phyloP scores from a whole-genome alignment of 2,329 filamentous ascomycete species.

The Fusarium sp. region DNA sequence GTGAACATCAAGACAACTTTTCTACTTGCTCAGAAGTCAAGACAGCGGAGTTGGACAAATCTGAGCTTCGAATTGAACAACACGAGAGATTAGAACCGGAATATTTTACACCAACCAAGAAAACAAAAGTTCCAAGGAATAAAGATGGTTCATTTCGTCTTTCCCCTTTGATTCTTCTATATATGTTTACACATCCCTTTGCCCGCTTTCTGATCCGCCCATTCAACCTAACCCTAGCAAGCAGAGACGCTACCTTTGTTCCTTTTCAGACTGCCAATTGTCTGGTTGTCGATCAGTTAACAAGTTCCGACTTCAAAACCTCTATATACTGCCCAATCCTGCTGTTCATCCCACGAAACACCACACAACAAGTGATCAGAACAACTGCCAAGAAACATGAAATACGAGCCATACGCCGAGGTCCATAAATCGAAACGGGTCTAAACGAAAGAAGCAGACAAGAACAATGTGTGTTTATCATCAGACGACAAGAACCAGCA shows the following conservation, averaged over 20 bases:
- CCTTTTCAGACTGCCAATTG: conserved; percentile 6
- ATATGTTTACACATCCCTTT: conserved; percentile 5
- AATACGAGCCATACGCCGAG: conserved; percentile 4
- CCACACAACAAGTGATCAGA: not conserved
- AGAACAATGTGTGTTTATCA: conserved; percentile 15
- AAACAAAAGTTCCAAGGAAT: not conserved
- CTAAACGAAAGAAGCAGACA: conserved; percentile 15
- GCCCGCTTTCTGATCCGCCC: conserved; percentile 4
- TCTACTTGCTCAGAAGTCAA: not conserved
- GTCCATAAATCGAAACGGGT: not conserved
- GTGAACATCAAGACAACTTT: too few relatives aligned
- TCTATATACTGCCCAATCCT: conserved; percentile 12
- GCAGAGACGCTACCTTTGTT: conserved; percentile 9
- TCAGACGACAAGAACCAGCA: conserved; percentile 14
- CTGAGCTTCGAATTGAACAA: too few relatives aligned
- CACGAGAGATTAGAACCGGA: not conserved
- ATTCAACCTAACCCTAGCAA: conserved; percentile 21
- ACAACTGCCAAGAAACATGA: conserved; percentile 3
- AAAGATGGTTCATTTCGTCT: conserved; percentile 11
- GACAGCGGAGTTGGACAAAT: not conserved
- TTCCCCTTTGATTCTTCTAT: conserved; percentile 7
- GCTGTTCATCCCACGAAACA: conserved; percentile 11
- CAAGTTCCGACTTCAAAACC: not conserved
- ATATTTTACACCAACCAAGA: not conserved
- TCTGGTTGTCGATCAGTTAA: conserved; percentile 1